Percentiles rank a stretch among this genome's conserved stretches.
These are phyloP conservation scores for Phytophthora ramorum DNA, from an alignment of 352 stramenopile genomes.

Conservation along the genomic window DNA sequence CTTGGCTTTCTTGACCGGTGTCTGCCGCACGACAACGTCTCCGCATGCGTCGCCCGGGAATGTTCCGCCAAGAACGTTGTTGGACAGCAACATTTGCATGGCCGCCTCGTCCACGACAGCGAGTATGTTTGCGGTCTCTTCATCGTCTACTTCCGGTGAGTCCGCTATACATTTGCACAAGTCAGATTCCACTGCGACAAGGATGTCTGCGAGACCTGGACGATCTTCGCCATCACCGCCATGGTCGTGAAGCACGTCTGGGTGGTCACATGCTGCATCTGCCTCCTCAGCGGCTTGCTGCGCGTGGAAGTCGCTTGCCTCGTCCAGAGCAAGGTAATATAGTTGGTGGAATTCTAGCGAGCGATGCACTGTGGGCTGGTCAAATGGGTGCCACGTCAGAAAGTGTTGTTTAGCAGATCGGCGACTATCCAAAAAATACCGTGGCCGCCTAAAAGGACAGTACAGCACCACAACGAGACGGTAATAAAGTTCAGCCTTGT, in stretches of 20 bases:
- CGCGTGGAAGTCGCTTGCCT: constrained; percentile 9
- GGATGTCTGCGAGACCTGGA: background rate
- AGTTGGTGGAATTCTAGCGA: constrained; percentile 30
- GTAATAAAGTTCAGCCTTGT: constrained; percentile 26
- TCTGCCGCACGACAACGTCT: background rate
- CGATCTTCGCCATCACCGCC: background rate
- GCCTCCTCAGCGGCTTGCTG: background rate
- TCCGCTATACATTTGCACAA: background rate
- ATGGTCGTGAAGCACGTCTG: background rate
- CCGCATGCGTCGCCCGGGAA: background rate
- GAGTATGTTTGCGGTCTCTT: background rate
- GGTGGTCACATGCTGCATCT: background rate
- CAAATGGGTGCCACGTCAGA: background rate
- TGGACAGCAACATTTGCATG: background rate
- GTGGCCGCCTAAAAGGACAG: constrained; percentile 17
- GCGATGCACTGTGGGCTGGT: background rate
- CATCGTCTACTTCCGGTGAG: background rate
- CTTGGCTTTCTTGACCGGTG: background rate
- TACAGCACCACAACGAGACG: constrained; percentile 12
- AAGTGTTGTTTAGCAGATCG: background rate
- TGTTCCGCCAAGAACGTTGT: background rate
- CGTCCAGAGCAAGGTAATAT: constrained; percentile 19
- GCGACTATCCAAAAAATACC: constrained; percentile 1
- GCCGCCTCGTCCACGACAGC: background rate
- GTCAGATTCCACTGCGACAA: background rate